Evolutionary conservation across 306 rosid genomes (phyloP), one percentile per base, ranked within the genome.

Genomic region (Purshia tridentata): DNA sequence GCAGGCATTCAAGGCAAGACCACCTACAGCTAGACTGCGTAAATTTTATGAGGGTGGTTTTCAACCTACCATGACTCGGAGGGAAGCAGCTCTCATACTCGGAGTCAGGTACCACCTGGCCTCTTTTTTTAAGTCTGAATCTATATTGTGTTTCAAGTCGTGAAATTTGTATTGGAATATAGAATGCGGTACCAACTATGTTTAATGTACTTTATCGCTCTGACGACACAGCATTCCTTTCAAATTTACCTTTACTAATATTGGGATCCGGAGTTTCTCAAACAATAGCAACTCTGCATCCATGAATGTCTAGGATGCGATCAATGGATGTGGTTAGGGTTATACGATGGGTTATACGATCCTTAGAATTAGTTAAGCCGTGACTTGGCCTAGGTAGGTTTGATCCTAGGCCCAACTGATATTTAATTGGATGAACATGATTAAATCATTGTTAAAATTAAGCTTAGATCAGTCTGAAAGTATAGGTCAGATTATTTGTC

Each of bases 1-100:
- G 98, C 91, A 90, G 72, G 90, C 92, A 64, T 81, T 90, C 81
- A 88, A 84, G 83, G 85, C 92, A 72, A 80, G 89, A 55, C 89
- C 89, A 2, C 79, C 85, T 3, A 45, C 76, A 0, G 86, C 88
- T 18, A 64, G 59, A 19, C 13, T 90, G 76, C 91, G 95, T 4
- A 90, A 72, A 70, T 90, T 88, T 80, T 92, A 92, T 49, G 89
- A 90, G 42, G 97, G 98, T 44, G 98, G 97, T 69, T 92, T 92
- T 74, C 88, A 84, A 72, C 75, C 92, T 47, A 72, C 81, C 51
- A 92, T 92, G 97, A 90, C 82, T 18, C 73, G 77, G 74, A 88
- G 92, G 81, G 98, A 92, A 78, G 98, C 98, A 9, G 90, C 98
- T 72, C 84, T 52, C 4, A 88, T 92, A 46, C 88, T 90, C 22